A percentile compares a stretch with the other conserved stretches of the same genome.
Evolutionary conservation across 2,329 filamentous ascomycete species (phyloP).

Genomic region (Colletotrichum shisoi): DNA sequence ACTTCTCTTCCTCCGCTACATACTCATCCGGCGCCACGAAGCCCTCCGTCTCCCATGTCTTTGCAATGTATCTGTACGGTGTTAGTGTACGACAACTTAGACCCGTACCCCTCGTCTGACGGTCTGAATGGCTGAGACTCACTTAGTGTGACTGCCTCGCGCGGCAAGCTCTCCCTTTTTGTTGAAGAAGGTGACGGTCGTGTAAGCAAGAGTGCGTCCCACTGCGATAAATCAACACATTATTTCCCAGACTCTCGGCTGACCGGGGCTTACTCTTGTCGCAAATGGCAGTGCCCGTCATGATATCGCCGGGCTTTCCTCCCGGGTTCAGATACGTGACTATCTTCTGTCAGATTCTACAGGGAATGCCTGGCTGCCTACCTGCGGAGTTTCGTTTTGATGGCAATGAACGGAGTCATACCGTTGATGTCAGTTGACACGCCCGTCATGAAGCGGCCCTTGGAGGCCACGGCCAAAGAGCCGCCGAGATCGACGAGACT

Average conservation of each 20-base stretch:
- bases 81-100: background rate
- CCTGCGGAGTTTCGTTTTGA: too few species aligned
- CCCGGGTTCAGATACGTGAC: constrained; percentile 70
- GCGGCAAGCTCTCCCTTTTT: constrained; percentile 66
- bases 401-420: constrained; percentile 42
- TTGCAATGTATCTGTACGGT: constrained; percentile 52
- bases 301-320: constrained; percentile 63
- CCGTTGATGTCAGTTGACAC: constrained; percentile 72
- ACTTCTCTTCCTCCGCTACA: constrained; percentile 45
- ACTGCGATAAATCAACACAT: constrained; percentile 51
- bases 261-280: constrained; percentile 63
- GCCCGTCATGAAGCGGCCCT: constrained; percentile 68
- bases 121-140: constrained; percentile 40
- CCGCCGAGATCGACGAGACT: constrained; percentile 75
- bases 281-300: constrained; percentile 65
- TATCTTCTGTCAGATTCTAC: constrained; percentile 43
- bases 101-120: too few species aligned
- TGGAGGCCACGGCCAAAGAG: constrained; percentile 71
- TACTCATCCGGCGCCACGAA: constrained; percentile 51
- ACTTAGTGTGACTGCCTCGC: constrained; percentile 73
- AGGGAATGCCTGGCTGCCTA: background rate
- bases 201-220: constrained; percentile 70
- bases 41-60: constrained; percentile 49
- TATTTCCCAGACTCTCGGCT: too few species aligned
- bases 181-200: constrained; percentile 67